phyloP scores from a whole-genome alignment of 2,329 filamentous ascomycete genomes.

The Neoascochyta sp. region DNA sequence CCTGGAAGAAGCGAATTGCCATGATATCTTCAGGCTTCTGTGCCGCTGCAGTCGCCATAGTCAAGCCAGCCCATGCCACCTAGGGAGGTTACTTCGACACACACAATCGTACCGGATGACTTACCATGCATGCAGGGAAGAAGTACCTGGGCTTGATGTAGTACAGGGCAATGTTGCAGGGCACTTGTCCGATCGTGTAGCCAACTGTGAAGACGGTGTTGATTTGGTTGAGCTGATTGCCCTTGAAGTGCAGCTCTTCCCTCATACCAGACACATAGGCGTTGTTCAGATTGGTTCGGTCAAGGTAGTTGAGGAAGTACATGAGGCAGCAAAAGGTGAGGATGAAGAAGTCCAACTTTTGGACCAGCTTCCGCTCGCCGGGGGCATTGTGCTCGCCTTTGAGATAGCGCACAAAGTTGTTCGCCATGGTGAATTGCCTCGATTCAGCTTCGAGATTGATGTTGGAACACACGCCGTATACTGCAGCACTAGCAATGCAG shows the following conservation, averaged over 20 bases:
- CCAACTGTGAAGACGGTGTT: conserved; percentile 40
- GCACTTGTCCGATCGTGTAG: conserved; percentile 53
- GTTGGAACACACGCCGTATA: too few relatives aligned
- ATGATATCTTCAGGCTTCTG: conserved; percentile 55
- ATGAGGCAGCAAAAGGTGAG: conserved; percentile 59
- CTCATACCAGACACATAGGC: conserved; percentile 44
- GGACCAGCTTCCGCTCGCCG: conserved; percentile 48
- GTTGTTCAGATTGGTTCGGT: conserved; percentile 43
- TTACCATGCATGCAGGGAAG: conserved; percentile 60
- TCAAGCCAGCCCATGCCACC: conserved; percentile 58
- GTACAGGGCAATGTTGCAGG: conserved; percentile 51
- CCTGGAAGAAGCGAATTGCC: conserved; percentile 55
- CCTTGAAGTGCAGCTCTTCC: conserved; percentile 39
- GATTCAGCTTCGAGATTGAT: too few relatives aligned
- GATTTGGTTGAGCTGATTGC: conserved; percentile 47
- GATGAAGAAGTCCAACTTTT: conserved; percentile 63
- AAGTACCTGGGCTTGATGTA: conserved; percentile 61
- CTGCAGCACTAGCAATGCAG: too few relatives aligned
- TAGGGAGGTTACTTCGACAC: too few relatives aligned
- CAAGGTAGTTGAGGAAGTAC: conserved; percentile 33
- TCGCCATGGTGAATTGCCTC: conserved; percentile 25
- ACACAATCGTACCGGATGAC: not conserved
- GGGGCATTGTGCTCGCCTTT: conserved; percentile 33
- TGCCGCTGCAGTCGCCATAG: conserved; percentile 57
- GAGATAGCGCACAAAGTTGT: conserved; percentile 31